Conservation (phyloP, 208 protist species). For the Trypanosoma conorhini region DNA sequence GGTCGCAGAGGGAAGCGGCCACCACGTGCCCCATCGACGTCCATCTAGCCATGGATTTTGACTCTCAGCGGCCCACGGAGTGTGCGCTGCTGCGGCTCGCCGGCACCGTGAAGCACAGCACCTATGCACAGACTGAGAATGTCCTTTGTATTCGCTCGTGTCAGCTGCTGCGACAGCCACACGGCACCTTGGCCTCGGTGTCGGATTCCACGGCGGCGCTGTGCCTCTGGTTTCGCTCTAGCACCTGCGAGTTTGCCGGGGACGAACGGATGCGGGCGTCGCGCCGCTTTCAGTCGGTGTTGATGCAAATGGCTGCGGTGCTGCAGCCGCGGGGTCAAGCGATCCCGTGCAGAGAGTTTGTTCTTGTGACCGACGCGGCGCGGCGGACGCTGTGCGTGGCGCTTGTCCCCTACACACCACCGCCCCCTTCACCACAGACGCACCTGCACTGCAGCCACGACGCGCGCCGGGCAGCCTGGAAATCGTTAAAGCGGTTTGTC, state of each 20-base stretch:
- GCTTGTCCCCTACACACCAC: background rate
- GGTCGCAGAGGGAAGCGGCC: no score
- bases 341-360: slow-evolving; percentile 13
- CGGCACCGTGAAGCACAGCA: slow-evolving; percentile 1
- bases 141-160: slow-evolving; percentile 18
- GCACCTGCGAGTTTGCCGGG: background rate
- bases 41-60: slow-evolving; percentile 6
- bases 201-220: background rate
- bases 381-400: slow-evolving; percentile 1
- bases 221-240: slow-evolving; percentile 13
- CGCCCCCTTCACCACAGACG: no score
- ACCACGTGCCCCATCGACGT: background rate
- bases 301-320: background rate
- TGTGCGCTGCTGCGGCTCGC: background rate
- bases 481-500: background rate
- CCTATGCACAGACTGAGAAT: background rate
- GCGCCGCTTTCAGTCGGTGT: slow-evolving; percentile 2
- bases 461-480: background rate
- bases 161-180: background rate
- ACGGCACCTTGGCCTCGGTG: background rate
- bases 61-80: background rate
- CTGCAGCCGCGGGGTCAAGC: background rate
- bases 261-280: slow-evolving; percentile 7
- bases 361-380: background rate
- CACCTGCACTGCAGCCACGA: background rate